Base-by-base conservation (phyloP, 106 monocot species). In the Dioscorea zingiberensis region DNA sequence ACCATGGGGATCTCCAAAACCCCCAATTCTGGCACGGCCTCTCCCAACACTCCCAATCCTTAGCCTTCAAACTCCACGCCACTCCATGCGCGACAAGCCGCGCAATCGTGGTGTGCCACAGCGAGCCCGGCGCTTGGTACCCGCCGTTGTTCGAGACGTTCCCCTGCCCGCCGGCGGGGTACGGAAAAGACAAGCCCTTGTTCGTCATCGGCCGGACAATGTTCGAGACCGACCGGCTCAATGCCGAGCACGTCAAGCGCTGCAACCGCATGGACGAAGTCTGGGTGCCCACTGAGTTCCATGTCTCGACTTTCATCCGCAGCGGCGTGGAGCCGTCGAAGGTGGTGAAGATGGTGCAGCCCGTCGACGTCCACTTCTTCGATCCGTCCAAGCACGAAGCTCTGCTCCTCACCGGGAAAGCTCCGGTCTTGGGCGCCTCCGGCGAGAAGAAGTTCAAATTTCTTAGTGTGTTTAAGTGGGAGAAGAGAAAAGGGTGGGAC, bases 381-480 rank as follows among this genome's bases (percentile, higher is more conserved):
- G 73, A 87, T 59, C 87, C 87, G 0, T 26, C 60, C 7, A 80
- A 77, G 76, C 47, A 80, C 63, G 60, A 47, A 11, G 63, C 69
- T 1, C 17, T 82, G 15, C 44, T 9, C 27, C 70, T 87, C 2
- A n/a, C n/a, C n/a, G n/a, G n/a, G n/a, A n/a, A n/a, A n/a, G n/a
- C n/a, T n/a, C n/a, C n/a, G n/a, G n/a, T n/a, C n/a, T n/a, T n/a
- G n/a, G n/a, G n/a, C n/a, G n/a, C n/a, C n/a, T n/a, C n/a, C n/a
- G n/a, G n/a, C n/a, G n/a, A n/a, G n/a, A n/a, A n/a, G n/a, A n/a
- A n/a, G n/a, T n/a, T n/a, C n/a, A n/a, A n/a, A n/a, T 83, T 87
- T 27, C 80, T 87, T 0, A 87, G 87, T 30, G 60, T 87, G 30
- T 87, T 87, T 77, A 87, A 87, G 48, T 87, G 87, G 87, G 87